These are phyloP conservation scores for Venturia nashicola DNA, from an alignment of 2,329 filamentous ascomycete genomes.

Conservation along the genomic window DNA sequence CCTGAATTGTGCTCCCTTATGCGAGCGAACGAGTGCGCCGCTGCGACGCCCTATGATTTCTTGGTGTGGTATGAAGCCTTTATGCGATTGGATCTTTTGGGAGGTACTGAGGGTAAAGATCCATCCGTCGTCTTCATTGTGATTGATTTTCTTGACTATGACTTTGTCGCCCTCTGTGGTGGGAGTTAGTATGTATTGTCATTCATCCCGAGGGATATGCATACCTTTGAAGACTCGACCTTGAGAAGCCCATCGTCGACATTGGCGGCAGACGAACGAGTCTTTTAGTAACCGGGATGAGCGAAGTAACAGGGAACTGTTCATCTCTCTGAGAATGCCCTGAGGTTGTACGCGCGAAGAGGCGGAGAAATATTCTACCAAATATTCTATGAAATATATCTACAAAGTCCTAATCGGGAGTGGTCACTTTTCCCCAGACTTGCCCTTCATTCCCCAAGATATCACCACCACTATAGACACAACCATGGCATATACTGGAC, in stretches of 20 bases:
- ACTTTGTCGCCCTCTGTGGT: background rate
- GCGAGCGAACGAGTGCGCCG: conserved; percentile 47
- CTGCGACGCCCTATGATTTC: conserved; percentile 52
- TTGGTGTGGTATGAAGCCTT: conserved; percentile 35
- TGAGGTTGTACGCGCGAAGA: background rate
- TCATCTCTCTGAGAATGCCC: background rate
- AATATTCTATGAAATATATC: too few species aligned
- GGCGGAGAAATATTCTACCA: background rate
- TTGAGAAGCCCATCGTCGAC: background rate
- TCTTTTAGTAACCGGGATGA: background rate
- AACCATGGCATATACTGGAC: background rate
- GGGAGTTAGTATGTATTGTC: background rate
- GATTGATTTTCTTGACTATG: background rate
- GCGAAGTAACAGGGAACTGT: background rate
- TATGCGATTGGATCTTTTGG: conserved; percentile 25
- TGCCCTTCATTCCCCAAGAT: background rate
- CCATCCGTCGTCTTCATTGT: background rate
- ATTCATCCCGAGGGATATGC: conserved; percentile 20
- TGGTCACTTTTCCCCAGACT: background rate
- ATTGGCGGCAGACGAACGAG: background rate
- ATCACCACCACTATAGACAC: background rate
- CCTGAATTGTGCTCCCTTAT: conserved; percentile 39
- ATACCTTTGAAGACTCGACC: background rate
- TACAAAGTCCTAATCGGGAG: background rate
- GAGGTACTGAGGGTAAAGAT: background rate